Percentiles rank a stretch among this genome's conserved stretches.
These are phyloP conservation scores for Dujonia santamariae DNA, from an alignment of 1,139 yeast genomes.

Conservation along the genomic window DNA sequence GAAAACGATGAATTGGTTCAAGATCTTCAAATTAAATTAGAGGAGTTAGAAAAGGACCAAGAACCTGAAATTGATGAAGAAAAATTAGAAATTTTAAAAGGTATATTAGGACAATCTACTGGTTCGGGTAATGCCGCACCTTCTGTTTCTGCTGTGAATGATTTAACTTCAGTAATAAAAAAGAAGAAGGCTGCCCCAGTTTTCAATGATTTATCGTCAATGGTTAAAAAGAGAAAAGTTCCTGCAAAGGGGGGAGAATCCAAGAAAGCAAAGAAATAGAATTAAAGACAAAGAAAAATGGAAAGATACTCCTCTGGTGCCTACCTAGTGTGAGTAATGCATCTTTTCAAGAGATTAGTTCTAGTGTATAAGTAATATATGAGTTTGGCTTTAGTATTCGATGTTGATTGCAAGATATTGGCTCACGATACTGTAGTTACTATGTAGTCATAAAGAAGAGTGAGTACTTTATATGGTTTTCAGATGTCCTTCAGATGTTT, in stretches of 20 bases:
- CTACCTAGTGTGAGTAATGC: neutral
- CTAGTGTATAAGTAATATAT: too few relatives aligned
- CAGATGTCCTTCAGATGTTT: too few relatives aligned
- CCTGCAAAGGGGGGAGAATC: slow-evolving; percentile 11
- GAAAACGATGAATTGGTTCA: slow-evolving; percentile 50
- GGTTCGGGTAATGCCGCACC: slow-evolving; percentile 8
- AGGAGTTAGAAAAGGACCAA: slow-evolving; percentile 55
- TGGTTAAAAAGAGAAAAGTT: slow-evolving; percentile 33
- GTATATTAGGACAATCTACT: slow-evolving; percentile 56
- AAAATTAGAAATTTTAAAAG: slow-evolving; percentile 58
- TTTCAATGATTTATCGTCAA: slow-evolving; percentile 35
- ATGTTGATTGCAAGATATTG: too few relatives aligned
- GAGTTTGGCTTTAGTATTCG: too few relatives aligned
- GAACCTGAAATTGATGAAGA: slow-evolving; percentile 50
- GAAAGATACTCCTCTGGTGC: neutral
- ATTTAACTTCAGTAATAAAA: slow-evolving; percentile 10
- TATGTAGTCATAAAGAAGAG: too few relatives aligned
- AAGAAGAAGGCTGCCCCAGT: slow-evolving; percentile 11
- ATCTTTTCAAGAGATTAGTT: too few relatives aligned
- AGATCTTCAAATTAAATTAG: slow-evolving; percentile 50
- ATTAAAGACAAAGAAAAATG: neutral
- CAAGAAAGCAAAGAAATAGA: slow-evolving; percentile 12
- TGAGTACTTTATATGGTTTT: too few relatives aligned
- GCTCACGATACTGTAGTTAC: too few relatives aligned
- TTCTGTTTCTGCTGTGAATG: slow-evolving; percentile 10